Conservation (phyloP, 1,284 basidiomycete genomes). For the Coniferiporia weirii region DNA sequence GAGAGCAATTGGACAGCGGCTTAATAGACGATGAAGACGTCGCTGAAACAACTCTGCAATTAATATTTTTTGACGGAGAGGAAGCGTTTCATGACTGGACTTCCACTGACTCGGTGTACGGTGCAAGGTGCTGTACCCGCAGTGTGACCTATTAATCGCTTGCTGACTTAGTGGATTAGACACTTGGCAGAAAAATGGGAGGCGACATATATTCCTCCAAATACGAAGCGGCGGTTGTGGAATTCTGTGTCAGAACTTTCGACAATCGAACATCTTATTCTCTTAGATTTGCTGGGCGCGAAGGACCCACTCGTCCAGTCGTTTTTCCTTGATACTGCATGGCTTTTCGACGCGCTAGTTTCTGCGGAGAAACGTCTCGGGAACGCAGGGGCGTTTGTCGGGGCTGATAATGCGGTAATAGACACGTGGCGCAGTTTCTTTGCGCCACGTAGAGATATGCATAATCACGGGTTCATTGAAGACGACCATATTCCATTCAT, state of each 20-base stretch:
- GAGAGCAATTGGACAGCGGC: conserved; percentile 49
- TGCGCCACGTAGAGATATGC: conserved; percentile 38
- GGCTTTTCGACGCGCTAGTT: conserved; percentile 78
- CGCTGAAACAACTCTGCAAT: conserved; percentile 80
- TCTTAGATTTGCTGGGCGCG: conserved; percentile 86
- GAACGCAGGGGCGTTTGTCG: conserved; percentile 50
- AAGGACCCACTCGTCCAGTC: conserved; percentile 66
- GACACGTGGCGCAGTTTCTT: conserved; percentile 61
- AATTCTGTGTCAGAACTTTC: conserved; percentile 58
- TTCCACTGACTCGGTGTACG: conserved; percentile 87
- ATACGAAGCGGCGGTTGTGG: conserved; percentile 56
- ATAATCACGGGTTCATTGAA: conserved; percentile 62
- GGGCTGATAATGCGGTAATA: conserved; percentile 36
- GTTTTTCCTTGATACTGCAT: conserved; percentile 84
- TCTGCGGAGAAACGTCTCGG: conserved; percentile 64
- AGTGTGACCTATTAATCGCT: background rate
- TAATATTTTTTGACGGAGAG: conserved; percentile 98
- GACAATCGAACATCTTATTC: conserved; percentile 82
- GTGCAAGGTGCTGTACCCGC: conserved; percentile 62
- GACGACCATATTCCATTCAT: conserved; percentile 97
- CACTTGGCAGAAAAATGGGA: conserved; percentile 85
- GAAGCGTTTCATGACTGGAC: conserved; percentile 95
- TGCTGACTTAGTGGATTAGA: conserved; percentile 34
- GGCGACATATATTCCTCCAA: conserved; percentile 56
- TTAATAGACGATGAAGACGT: conserved; percentile 72